Evolutionary conservation across 2,329 filamentous ascomycete genomes (phyloP), one percentile per base, ranked within the genome.

Genomic region (Aspergillus floridensis): DNA sequence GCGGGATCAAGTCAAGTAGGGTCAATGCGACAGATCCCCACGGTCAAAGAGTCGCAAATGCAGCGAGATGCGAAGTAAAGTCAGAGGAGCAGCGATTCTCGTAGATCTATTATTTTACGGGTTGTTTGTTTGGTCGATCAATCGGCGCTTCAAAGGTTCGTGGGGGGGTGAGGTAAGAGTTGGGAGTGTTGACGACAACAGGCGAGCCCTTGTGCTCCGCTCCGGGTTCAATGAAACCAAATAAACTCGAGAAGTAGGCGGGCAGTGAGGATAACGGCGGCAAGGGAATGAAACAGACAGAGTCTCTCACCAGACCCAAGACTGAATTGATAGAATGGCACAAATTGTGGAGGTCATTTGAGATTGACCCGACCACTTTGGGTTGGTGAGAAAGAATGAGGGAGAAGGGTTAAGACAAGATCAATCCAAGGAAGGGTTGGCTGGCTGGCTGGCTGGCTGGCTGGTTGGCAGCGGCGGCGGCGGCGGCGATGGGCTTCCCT

Each of bases 121-220:
- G 31, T 59, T 24, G 11, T 11, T 56, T 26, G 35, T 51, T 48
- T 55, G 48, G 46, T 32, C 32, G 47, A 57, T 57, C 57, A 61
- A 61, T 68, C 68, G 63, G 69, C 63, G 35, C 46, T 56, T 49
- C 59, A 53, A 32, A 44, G 56, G 35, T 57, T 54, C 38, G 59
- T 59, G 57, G 63, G 58, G 54, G 56, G 62, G 59, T 51, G 54
- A 69, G 52, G 64, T 64, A 31, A 69, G 69, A 56, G 66, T 65
- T 32, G 61, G 66, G 60, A 67, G 65, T 56, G 69, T 66, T 21
- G 64, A 64, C 24, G 68, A 70, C 58, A 55, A 62, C 56, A 56
- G 52, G 24, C 49, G 56, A 58, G 54, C 56, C 57, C 47, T 60
- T 60, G 56, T 64, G 55, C 58, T 65, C 65, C 62, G 61, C 60